phyloP scores from a whole-genome alignment of 2,329 filamentous ascomycete genomes.

The Pseudocercospora cruenta region DNA sequence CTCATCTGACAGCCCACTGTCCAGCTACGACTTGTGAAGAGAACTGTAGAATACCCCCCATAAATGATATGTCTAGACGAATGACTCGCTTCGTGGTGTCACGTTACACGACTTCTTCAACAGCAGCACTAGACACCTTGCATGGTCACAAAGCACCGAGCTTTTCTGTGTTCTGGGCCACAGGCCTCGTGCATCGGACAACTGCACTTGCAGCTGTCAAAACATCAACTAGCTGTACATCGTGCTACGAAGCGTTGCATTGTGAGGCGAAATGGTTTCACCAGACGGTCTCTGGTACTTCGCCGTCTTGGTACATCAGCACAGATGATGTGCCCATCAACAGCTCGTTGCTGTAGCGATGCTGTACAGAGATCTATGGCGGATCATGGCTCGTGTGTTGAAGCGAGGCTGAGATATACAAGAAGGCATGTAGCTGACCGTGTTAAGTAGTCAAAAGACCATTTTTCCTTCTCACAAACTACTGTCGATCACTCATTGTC shows the following conservation, averaged over 20 bases:
- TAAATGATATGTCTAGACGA: not conserved
- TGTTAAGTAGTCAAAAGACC: not conserved
- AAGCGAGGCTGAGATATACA: not conserved
- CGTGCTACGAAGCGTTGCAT: conserved; percentile 1
- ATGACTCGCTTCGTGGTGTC: not conserved
- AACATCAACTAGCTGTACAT: not conserved
- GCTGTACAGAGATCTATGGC: not conserved
- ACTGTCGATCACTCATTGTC: not conserved
- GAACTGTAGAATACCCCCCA: not conserved
- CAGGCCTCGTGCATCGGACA: conserved; percentile 6
- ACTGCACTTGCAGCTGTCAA: conserved; percentile 9
- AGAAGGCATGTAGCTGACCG: not conserved
- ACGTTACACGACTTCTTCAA: conserved; percentile 1
- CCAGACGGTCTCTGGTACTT: not conserved
- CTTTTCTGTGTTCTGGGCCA: conserved; percentile 3
- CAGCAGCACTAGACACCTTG: not conserved
- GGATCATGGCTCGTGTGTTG: not conserved
- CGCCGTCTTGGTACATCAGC: not conserved
- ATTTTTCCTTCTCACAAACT: not conserved
- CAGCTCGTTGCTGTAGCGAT: conserved; percentile 2
- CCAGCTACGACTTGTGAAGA: not conserved
- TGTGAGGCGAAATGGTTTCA: not conserved
- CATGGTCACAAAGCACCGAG: not conserved
- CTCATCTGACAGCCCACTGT: not conserved
- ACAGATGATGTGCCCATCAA: not conserved